These are phyloP conservation scores for Carex myosuroides DNA, from an alignment of 176 grass and related monocot genomes.

Conservation along the genomic window DNA sequence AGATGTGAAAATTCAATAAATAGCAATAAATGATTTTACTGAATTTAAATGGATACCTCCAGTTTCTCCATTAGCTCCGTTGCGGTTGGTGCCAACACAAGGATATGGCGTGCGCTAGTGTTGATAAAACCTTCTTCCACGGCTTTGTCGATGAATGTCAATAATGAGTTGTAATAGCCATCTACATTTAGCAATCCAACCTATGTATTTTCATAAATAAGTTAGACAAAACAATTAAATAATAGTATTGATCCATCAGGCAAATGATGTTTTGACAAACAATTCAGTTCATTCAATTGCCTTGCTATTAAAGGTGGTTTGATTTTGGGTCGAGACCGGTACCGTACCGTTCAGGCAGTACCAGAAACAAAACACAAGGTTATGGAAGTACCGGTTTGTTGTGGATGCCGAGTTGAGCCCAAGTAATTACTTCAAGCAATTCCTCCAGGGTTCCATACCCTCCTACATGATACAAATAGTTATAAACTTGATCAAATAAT, in stretches of 20 bases:
- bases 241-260: background rate
- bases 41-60: conserved; percentile 41
- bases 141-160: conserved; percentile 98
- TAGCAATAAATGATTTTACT: background rate
- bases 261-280: background rate
- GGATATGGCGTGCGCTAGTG: conserved; percentile 73
- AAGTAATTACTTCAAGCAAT: conserved; percentile 96
- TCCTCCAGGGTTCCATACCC: conserved; percentile 98
- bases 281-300: background rate
- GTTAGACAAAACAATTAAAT: background rate
- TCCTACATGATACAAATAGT: conserved; percentile 40
- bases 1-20: background rate
- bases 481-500: conserved; percentile 15
- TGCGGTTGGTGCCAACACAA: conserved; percentile 78
- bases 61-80: conserved; percentile 90
- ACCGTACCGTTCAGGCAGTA: background rate
- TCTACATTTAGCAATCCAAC: conserved; percentile 97
- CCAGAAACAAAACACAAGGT: background rate
- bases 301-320: background rate
- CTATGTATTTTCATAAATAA: conserved; percentile 27
- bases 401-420: conserved; percentile 99
- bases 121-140: conserved; percentile 98
- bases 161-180: conserved; percentile 97
- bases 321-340: background rate
- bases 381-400: conserved; percentile 67